Evolutionary conservation across 2,329 filamentous ascomycete genomes (phyloP).

Genomic region (Pseudogymnoascus sp.): DNA sequence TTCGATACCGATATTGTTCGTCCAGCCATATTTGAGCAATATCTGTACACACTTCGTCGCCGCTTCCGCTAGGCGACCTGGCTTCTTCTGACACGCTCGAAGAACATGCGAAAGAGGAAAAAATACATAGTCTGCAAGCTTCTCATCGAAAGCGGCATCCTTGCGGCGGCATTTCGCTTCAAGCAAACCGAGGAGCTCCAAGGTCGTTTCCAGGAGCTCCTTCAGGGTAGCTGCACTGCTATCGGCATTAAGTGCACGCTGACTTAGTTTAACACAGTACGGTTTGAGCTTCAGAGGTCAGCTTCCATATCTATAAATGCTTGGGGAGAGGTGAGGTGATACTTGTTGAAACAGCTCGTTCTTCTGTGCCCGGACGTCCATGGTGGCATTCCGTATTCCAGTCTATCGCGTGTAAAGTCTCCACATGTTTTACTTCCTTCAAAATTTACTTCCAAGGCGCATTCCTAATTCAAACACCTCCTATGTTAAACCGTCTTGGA

Average conservation of each 20-base stretch:
- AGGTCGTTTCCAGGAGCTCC: constrained; percentile 39
- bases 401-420: constrained; percentile 72
- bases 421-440: constrained; percentile 78
- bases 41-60: constrained; percentile 67
- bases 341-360: constrained; percentile 12
- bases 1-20: constrained; percentile 57
- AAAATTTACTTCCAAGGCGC: constrained; percentile 51
- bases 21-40: constrained; percentile 74
- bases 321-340: background rate
- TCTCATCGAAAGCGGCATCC: constrained; percentile 59
- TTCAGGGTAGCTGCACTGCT: constrained; percentile 35
- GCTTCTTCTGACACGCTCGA: constrained; percentile 62
- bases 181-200: constrained; percentile 40
- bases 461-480: constrained; percentile 28
- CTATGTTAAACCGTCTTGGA: background rate
- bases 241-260: constrained; percentile 43
- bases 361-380: constrained; percentile 6
- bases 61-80: constrained; percentile 65
- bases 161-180: constrained; percentile 32
- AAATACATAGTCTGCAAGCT: constrained; percentile 88
- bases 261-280: constrained; percentile 51
- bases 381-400: constrained; percentile 38
- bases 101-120: constrained; percentile 87
- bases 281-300: constrained; percentile 48
- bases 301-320: background rate